Evolutionary conservation across 805 yeast genomes (phyloP).

Genomic region (Kuraishia piskuri): DNA sequence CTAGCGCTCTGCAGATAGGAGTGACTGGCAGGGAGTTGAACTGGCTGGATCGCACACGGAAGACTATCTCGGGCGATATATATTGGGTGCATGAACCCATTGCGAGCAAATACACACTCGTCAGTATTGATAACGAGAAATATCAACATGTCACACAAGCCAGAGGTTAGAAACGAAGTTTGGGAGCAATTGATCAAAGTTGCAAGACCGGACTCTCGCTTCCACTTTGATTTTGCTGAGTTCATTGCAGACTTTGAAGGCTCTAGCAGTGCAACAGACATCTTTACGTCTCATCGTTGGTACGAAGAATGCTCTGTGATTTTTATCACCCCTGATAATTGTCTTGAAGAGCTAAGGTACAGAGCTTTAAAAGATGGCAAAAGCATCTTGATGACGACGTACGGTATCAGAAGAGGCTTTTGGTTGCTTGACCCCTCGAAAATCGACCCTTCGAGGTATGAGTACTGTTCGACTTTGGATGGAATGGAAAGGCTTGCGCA

Average conservation of each 20-base stretch:
- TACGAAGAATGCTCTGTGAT: constrained; percentile 10
- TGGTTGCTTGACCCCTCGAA: constrained; percentile 16
- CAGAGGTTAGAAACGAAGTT: constrained; percentile 17
- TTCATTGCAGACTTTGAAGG: constrained; percentile 24
- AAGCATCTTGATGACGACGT: constrained; percentile 19
- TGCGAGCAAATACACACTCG: too few relatives aligned
- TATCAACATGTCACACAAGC: constrained; percentile 7
- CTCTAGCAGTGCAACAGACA: constrained; percentile 14
- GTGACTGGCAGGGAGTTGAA: too few relatives aligned
- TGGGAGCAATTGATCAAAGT: constrained; percentile 20
- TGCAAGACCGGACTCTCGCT: constrained; percentile 21
- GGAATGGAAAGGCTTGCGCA: constrained; percentile 19
- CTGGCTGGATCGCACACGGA: too few relatives aligned
- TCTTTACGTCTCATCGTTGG: constrained; percentile 9
- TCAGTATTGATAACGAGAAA: neutral
- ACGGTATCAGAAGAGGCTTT: constrained; percentile 21
- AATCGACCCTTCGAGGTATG: constrained; percentile 12
- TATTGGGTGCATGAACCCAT: too few relatives aligned
- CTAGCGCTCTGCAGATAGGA: too few relatives aligned
- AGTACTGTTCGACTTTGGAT: constrained; percentile 20
- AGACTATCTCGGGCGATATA: too few relatives aligned
- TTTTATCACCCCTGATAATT: constrained; percentile 23
- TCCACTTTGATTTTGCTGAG: constrained; percentile 21
- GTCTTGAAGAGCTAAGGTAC: constrained; percentile 18
- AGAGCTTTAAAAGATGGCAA: constrained; percentile 16